phyloP scores from a whole-genome alignment of 768 basidiomycete genomes.

The Holtermanniella nyarrowii region DNA sequence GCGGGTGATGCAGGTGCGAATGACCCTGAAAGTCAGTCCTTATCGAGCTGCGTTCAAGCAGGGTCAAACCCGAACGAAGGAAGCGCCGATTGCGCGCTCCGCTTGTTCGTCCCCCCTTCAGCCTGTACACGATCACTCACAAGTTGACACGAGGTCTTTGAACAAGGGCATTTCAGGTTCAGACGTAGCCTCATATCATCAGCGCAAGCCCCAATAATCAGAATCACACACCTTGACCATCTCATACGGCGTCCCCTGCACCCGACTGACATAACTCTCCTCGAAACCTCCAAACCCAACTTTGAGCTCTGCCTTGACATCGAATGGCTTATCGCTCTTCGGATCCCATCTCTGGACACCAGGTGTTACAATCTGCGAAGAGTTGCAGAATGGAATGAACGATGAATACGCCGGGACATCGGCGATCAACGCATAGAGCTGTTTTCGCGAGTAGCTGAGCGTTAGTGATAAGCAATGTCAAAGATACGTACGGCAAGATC shows the following conservation, averaged over 20 bases:
- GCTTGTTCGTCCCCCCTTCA: too few relatives aligned
- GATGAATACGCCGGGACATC: constrained; percentile 74
- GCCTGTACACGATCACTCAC: too few relatives aligned
- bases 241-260: constrained; percentile 66
- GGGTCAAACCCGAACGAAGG: too few relatives aligned
- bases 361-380: constrained; percentile 53
- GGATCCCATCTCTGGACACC: constrained; percentile 19
- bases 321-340: constrained; percentile 39
- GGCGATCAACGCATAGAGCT: constrained; percentile 77
- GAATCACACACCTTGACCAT: constrained; percentile 59
- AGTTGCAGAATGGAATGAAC: constrained; percentile 82
- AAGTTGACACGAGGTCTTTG: constrained; percentile 35
- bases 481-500: constrained; percentile 63
- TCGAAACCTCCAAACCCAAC: constrained; percentile 79
- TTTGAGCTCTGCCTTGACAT: constrained; percentile 72
- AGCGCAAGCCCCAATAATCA: background rate
- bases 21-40: constrained; percentile 47
- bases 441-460: constrained; percentile 59
- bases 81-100: too few relatives aligned
- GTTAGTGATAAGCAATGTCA: constrained; percentile 5
- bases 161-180: constrained; percentile 31
- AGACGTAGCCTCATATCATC: constrained; percentile 28
- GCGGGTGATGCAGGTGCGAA: constrained; percentile 52
- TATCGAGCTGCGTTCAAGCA: too few relatives aligned
- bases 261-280: constrained; percentile 77